Percentiles rank a stretch among this genome's conserved stretches.
phyloP scores from a whole-genome alignment of 2,329 filamentous ascomycete genomes.

The Cercospora sesami region DNA sequence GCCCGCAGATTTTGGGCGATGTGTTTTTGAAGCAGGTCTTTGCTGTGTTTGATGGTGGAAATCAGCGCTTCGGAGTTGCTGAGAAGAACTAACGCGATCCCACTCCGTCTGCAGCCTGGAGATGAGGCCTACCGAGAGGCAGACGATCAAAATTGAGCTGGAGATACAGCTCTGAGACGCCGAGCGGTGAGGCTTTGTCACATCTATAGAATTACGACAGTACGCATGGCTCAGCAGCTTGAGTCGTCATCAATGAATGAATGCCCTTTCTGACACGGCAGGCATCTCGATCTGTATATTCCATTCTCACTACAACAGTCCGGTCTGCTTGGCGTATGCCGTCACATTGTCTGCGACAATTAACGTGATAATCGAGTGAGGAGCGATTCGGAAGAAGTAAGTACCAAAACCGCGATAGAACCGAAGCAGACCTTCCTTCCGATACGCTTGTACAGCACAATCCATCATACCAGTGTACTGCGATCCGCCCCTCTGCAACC shows the following conservation, averaged over 20 bases:
- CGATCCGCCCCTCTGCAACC: conserved; percentile 83
- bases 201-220: background rate
- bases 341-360: conserved; percentile 28
- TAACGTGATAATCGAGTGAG: conserved; percentile 27
- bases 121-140: background rate
- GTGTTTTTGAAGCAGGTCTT: conserved; percentile 61
- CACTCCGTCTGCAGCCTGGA: background rate
- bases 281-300: background rate
- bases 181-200: too few relatives aligned
- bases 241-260: background rate
- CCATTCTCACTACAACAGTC: background rate
- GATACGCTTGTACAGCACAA: conserved; percentile 83
- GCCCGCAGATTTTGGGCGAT: conserved; percentile 64
- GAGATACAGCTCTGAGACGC: too few relatives aligned
- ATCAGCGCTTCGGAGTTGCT: conserved; percentile 56
- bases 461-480: conserved; percentile 85
- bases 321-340: conserved; percentile 10
- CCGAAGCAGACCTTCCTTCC: conserved; percentile 78
- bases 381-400: conserved; percentile 62
- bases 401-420: conserved; percentile 96
- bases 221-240: background rate
- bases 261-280: background rate
- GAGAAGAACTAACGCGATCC: conserved; percentile 33
- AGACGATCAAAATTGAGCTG: too few relatives aligned
- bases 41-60: conserved; percentile 59